phyloP scores from a whole-genome alignment of 345 rosid species.

The Eucalyptus tenuipes region DNA sequence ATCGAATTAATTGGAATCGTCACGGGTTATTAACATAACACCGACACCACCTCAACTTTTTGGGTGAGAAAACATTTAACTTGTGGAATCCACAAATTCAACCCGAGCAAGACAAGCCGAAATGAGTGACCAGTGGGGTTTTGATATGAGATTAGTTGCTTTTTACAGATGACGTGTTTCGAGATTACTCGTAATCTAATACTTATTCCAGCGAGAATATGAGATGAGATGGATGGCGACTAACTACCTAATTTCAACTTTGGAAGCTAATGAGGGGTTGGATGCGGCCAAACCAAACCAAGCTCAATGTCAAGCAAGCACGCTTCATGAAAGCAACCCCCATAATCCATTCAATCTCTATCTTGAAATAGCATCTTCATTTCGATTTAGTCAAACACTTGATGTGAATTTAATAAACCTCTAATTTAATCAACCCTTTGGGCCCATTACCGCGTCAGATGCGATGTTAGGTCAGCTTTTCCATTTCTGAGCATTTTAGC shows the following conservation, averaged over 20 bases:
- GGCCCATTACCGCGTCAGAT: background rate
- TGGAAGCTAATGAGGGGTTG: background rate
- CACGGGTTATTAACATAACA: too few relatives aligned
- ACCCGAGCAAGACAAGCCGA: too few relatives aligned
- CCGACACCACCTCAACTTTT: accelerated
- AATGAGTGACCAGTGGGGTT: background rate
- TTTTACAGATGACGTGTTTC: background rate
- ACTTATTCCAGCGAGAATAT: background rate
- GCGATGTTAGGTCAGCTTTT: background rate
- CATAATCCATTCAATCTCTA: background rate
- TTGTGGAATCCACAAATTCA: too few relatives aligned
- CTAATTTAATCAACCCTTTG: background rate
- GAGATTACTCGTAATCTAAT: background rate
- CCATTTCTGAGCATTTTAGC: background rate
- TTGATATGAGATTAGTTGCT: background rate
- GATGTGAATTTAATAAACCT: background rate
- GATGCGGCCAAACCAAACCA: background rate
- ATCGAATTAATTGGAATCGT: too few relatives aligned
- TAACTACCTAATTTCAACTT: background rate
- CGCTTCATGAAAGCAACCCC: background rate
- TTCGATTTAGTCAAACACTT: background rate
- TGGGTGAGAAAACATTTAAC: background rate
- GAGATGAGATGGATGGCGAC: background rate
- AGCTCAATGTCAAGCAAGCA: background rate
- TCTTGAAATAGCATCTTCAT: background rate